phyloP scores from a whole-genome alignment of 495 filamentous ascomycete genomes.

The Entonaema liquescens region DNA sequence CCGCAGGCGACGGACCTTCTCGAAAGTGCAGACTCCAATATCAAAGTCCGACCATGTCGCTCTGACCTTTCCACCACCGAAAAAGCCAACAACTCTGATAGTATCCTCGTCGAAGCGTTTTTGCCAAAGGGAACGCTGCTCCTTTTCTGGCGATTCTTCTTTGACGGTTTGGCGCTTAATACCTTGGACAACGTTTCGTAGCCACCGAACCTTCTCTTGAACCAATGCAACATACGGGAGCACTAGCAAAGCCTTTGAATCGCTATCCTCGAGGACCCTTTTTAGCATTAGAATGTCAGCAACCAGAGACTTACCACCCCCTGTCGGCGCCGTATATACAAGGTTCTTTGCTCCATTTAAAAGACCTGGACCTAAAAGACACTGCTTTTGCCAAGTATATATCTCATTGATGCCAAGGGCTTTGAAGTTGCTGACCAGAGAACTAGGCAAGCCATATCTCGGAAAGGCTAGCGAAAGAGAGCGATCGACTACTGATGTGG shows the following conservation, averaged over 20 bases:
- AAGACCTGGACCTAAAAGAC: constrained; percentile 72
- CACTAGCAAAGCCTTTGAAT: constrained; percentile 77
- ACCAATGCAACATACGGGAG: constrained; percentile 85
- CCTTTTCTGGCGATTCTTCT: constrained; percentile 26
- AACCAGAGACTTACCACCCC: constrained; percentile 82
- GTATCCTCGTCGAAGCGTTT: constrained; percentile 55
- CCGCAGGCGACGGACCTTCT: constrained; percentile 66
- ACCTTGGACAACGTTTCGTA: constrained; percentile 72
- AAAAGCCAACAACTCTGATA: constrained; percentile 75
- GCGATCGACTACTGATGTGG: constrained; percentile 64
- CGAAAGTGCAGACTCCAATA: constrained; percentile 82
- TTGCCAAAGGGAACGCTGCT: constrained; percentile 50
- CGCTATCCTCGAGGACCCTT: constrained; percentile 69
- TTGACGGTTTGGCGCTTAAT: constrained; percentile 57
- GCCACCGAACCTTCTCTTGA: constrained; percentile 82
- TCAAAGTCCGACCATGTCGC: constrained; percentile 78
- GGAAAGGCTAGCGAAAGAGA: constrained; percentile 69
- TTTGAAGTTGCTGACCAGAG: constrained; percentile 71
- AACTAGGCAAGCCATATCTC: constrained; percentile 68
- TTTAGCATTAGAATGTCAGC: constrained; percentile 80
- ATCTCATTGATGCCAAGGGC: constrained; percentile 71
- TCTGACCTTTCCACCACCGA: constrained; percentile 73
- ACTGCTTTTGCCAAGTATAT: constrained; percentile 87
- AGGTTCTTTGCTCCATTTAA: constrained; percentile 72
- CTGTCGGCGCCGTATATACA: constrained; percentile 86